Base-by-base conservation (phyloP, 129 eudicot species). In the Arctium minus region DNA sequence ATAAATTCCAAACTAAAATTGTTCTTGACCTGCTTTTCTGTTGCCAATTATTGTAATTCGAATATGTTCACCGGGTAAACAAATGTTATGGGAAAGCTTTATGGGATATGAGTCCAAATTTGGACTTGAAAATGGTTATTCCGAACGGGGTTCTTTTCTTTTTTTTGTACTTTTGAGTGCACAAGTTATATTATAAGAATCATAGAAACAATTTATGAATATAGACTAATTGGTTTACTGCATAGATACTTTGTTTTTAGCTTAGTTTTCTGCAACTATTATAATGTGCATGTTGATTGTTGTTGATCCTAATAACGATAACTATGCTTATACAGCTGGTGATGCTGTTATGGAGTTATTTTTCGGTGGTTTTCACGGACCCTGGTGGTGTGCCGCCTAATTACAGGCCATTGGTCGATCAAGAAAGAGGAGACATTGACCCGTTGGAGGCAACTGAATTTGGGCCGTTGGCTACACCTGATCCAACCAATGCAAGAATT, bases 321-420 rank as follows among this genome's bases (percentile, higher is more conserved):
- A 6, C 56, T 39, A 78, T 44, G 81, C 12, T 68, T 31, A 53
- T 91, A 87, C 94, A 96, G 99, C 86, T 96, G 81, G 96, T 82
- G 83, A 91, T 96, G 99, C 89, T 96, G 53, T 77, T 96, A 65
- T 96, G 99, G 99, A 96, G 99, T 82, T 96, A 96, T 76, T 96
- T 93, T 72, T 89, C 99, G 40, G 97, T 91, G 76, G 99, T 96
- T 17, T 87, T 96, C 78, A 91, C 97, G 82, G 99, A 93, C 72
- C 98, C 99, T 0, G 99, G 99, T 9, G 40, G 88, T 71, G 99
- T 96, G 67, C 99, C 98, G 22, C 92, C 92, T n/a, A 93, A 93
- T 81, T 96, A 97, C 90, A 85, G 94, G 82, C 99, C 99, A 9
- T 48, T 60, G 3, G 71, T 79, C 32, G 99, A 96, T 84, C 97